phyloP scores from a whole-genome alignment of 257 asterid species.

The Jacaranda mimosifolia region DNA sequence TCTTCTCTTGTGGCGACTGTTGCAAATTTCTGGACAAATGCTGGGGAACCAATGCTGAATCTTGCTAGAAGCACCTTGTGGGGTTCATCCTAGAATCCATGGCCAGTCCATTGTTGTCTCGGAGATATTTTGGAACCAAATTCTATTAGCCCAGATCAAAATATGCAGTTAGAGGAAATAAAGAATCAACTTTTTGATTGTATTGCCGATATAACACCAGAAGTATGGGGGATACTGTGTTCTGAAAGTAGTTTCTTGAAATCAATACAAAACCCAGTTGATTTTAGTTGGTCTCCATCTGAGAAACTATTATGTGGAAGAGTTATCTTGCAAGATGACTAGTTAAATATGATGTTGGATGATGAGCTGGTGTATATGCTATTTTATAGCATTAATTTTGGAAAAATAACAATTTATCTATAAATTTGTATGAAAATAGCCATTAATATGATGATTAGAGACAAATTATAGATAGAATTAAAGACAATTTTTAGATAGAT shows the following conservation, averaged over 20 bases:
- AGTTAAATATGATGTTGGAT: no score
- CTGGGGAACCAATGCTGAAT: slow-evolving; percentile 67
- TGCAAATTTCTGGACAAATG: slow-evolving; percentile 60
- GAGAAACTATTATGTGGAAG: no score
- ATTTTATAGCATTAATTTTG: no score
- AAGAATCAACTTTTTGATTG: slow-evolving; percentile 45
- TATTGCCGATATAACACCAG: slow-evolving; percentile 41
- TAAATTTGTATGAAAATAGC: no score
- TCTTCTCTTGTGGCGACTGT: slow-evolving; percentile 52
- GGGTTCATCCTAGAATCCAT: slow-evolving; percentile 27
- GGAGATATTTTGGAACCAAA: slow-evolving; percentile 1
- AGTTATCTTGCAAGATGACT: no score
- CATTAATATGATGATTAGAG: no score
- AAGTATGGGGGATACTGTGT: slow-evolving; percentile 60
- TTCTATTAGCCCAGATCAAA: slow-evolving; percentile 5
- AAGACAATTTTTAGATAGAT: no score
- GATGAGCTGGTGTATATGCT: no score
- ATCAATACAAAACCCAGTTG: slow-evolving; percentile 50
- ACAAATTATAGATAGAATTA: no score
- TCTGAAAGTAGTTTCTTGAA: slow-evolving; percentile 50
- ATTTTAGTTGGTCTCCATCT: slow-evolving; percentile 48
- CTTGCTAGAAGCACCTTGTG: slow-evolving; percentile 45
- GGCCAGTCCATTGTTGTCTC: slow-evolving; percentile 24
- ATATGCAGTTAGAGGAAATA: slow-evolving; percentile 40
- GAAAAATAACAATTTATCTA: no score